phyloP scores from a whole-genome alignment of 2,329 filamentous ascomycete genomes.

The Lecanicillium sp. region DNA sequence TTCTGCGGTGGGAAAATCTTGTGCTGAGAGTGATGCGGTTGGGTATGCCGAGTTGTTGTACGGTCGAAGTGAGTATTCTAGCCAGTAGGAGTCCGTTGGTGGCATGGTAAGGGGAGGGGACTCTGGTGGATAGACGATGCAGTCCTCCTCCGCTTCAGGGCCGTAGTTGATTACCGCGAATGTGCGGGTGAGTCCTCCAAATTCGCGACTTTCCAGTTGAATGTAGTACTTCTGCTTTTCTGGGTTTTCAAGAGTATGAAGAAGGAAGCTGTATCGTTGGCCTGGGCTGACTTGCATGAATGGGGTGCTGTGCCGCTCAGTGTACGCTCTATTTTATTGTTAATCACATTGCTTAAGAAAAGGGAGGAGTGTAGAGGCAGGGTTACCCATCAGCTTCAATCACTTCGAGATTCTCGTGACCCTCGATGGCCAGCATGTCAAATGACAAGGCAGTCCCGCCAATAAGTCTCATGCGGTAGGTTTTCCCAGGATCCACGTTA shows the following conservation, averaged over 20 bases:
- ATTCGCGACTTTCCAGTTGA: conserved; percentile 1
- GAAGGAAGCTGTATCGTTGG: conserved; percentile 50
- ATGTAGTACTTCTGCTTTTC: not conserved
- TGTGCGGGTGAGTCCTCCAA: not conserved
- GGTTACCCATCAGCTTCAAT: conserved; percentile 51
- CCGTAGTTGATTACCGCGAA: not conserved
- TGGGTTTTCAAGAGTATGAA: conserved; percentile 1
- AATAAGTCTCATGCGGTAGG: conserved; percentile 54
- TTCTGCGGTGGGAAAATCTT: not conserved
- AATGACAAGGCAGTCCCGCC: conserved; percentile 47
- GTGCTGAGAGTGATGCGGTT: not conserved
- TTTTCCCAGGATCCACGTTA: conserved; percentile 49
- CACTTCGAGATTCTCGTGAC: conserved; percentile 45
- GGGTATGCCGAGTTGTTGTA: not conserved
- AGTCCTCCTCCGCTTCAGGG: not conserved
- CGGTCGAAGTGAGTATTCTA: not conserved
- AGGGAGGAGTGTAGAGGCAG: not conserved
- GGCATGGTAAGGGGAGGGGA: not conserved
- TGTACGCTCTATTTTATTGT: conserved; percentile 27
- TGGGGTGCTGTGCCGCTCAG: conserved; percentile 33
- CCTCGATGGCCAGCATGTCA: conserved; percentile 46
- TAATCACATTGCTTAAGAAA: not conserved
- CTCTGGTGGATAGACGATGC: not conserved
- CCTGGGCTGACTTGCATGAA: conserved; percentile 49
- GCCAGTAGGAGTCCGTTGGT: not conserved